Conservation (phyloP, 331 rosid species). For the Dryas integrifolia region DNA sequence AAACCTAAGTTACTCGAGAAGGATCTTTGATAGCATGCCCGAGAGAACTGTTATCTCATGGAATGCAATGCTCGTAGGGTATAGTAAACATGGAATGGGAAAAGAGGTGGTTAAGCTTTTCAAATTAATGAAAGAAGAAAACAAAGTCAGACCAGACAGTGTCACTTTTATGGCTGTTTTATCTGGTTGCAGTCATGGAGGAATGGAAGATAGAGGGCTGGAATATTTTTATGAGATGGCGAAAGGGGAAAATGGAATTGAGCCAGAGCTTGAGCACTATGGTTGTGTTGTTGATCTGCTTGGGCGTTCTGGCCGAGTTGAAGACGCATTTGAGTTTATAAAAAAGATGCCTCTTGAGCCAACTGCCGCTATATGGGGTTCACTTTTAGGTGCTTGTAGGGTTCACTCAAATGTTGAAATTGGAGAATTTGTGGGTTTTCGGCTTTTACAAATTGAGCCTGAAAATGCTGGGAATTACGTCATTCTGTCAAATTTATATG, state of each 20-base stretch:
- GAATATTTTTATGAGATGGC: slow-evolving; percentile 59
- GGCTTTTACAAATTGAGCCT: slow-evolving; percentile 67
- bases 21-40: slow-evolving; percentile 58
- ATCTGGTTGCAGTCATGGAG: slow-evolving; percentile 86
- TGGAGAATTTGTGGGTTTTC: slow-evolving; percentile 58
- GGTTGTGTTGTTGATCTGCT: slow-evolving; percentile 75
- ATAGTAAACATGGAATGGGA: slow-evolving; percentile 82
- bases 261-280: slow-evolving; percentile 59
- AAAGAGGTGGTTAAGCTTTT: slow-evolving; percentile 65
- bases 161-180: slow-evolving; percentile 74
- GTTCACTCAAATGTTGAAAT: slow-evolving; percentile 59
- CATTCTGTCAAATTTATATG: slow-evolving; percentile 74
- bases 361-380: slow-evolving; percentile 76
- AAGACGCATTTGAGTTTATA: slow-evolving; percentile 60
- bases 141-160: slow-evolving; percentile 56
- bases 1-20: slow-evolving; percentile 57
- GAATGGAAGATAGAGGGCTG: slow-evolving; percentile 62
- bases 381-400: slow-evolving; percentile 69
- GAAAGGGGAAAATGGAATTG: slow-evolving; percentile 40
- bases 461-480: slow-evolving; percentile 77
- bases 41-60: slow-evolving; percentile 78
- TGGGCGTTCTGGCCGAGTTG: slow-evolving; percentile 62
- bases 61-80: slow-evolving; percentile 84
- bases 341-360: slow-evolving; percentile 56
- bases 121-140: slow-evolving; percentile 53